Conservation (phyloP, 1,139 yeast species). For the Suhomyces anneliseae region DNA sequence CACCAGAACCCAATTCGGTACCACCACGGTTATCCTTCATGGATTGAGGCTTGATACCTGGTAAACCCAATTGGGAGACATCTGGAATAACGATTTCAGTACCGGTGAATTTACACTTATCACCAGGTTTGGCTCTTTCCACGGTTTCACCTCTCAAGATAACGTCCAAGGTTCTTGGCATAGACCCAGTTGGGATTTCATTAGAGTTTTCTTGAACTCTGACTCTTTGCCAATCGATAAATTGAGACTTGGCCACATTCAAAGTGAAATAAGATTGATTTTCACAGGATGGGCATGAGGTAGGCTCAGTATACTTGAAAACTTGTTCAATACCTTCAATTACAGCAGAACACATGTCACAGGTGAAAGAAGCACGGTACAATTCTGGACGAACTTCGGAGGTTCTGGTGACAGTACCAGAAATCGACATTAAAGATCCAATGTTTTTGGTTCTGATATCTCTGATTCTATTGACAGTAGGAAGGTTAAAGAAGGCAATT, state of each 20-base stretch:
- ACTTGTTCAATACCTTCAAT: constrained; percentile 91
- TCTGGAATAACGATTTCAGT: constrained; percentile 96
- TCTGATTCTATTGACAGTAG: constrained; percentile 80
- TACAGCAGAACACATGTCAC: constrained; percentile 84
- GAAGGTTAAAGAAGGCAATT: constrained; percentile 85
- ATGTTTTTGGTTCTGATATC: constrained; percentile 88
- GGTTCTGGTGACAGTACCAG: constrained; percentile 96
- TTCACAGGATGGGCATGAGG: constrained; percentile 86
- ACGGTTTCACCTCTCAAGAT: constrained; percentile 92
- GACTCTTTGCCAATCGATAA: constrained; percentile 96
- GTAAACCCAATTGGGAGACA: constrained; percentile 91
- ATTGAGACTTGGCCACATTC: constrained; percentile 79
- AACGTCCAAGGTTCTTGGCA: constrained; percentile 97
- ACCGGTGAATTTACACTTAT: constrained; percentile 92
- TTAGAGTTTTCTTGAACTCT: constrained; percentile 93
- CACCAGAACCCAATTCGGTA: constrained; percentile 73
- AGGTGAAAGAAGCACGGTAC: constrained; percentile 80
- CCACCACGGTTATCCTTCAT: constrained; percentile 59
- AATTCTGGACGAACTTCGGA: constrained; percentile 97
- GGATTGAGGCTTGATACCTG: constrained; percentile 90
- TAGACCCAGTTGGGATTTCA: constrained; percentile 97
- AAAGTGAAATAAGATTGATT: constrained; percentile 87
- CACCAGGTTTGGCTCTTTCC: constrained; percentile 97
- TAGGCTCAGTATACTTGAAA: constrained; percentile 93
- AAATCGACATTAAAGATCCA: constrained; percentile 80